Conservation (phyloP, 306 rosid species). For the Lathyrus sativus region DNA sequence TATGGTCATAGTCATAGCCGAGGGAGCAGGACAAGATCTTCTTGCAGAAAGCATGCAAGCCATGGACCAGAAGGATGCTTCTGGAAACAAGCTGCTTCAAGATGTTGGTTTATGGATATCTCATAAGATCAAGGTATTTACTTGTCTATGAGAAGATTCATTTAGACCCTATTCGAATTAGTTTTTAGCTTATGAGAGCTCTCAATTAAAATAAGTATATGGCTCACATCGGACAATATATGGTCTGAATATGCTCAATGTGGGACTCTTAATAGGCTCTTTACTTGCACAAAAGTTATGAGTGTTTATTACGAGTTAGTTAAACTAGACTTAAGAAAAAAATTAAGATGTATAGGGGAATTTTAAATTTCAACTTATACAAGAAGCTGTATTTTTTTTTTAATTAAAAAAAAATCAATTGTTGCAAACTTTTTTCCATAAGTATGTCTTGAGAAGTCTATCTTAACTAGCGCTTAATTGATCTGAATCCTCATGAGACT, state of each 20-base stretch:
- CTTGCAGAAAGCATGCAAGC: constrained; percentile 65
- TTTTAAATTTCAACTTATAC: constrained; percentile 8
- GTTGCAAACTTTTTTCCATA: background rate
- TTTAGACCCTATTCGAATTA: constrained; percentile 5
- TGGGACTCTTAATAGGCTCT: background rate
- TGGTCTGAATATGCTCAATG: no score
- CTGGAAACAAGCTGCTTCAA: constrained; percentile 75
- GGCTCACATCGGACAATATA: no score
- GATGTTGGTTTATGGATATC: constrained; percentile 93
- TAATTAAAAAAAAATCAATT: background rate
- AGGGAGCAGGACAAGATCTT: constrained; percentile 92
- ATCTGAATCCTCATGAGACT: constrained; percentile 8
- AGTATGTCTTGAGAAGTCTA: background rate
- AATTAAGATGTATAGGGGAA: background rate
- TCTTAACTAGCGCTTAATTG: constrained; percentile 14
- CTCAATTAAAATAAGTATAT: constrained; percentile 10
- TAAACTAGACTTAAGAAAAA: constrained; percentile 2
- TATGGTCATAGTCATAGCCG: constrained; percentile 89
- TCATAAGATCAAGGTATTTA: constrained; percentile 73
- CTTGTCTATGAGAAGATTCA: constrained; percentile 27
- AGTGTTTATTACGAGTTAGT: background rate
- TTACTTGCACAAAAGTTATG: background rate
- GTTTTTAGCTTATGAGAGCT: background rate
- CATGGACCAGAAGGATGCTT: constrained; percentile 72
- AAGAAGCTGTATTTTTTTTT: background rate